Base-by-base conservation (phyloP, 2,329 filamentous ascomycete genomes). In the Ustulina deusta region DNA sequence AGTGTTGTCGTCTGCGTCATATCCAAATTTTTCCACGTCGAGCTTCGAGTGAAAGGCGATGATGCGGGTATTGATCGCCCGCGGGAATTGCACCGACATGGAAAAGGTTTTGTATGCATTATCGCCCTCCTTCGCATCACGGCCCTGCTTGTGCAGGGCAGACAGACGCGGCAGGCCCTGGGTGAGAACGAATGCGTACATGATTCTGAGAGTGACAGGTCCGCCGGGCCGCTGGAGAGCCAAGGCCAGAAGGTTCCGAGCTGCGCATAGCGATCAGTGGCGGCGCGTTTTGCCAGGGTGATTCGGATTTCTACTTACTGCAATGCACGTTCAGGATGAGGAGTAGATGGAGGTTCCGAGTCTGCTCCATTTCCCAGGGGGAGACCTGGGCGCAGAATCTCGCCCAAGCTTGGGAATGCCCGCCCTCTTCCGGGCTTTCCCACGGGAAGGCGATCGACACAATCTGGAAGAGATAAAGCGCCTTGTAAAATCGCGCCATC, bases 331-430 rank as follows among this genome's bases (percentile, higher is more conserved):
- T 7, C 1, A 25, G 9, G 1, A 44, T 13, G 40, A 56, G 34
- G 11, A 46, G 55, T 15, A 11, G 2, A 1, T 46, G 55, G 22
- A 58, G 17, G 40, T 5, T 22, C 25, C 40, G 40, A 3, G 29
- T 27, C n/a, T 58, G 55, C n/a, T 58, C 17, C 27, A 46, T 46
- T 17, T 58, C 55, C 55, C 40, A 58, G 2, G 55, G 55, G 15
- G 55, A 44, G 7, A 58, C 6, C 17, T 32, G 25, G 6, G 34
- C 10, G 17, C 40, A 46, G 27, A 58, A 9, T 7, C 25, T 44
- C 20, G 29, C 7, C 20, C 22, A 57, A 25, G 22, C 36, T 44
- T 7, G 6, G 32, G 11, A 10, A 51, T 51, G 25, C 4, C 13
- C 27, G 25, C 20, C 25, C n/a, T 6, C 17, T 13, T 15, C 4